These are phyloP conservation scores for Camptophora hylomeconis DNA, from an alignment of 2,329 filamentous ascomycete species.

Conservation along the genomic window DNA sequence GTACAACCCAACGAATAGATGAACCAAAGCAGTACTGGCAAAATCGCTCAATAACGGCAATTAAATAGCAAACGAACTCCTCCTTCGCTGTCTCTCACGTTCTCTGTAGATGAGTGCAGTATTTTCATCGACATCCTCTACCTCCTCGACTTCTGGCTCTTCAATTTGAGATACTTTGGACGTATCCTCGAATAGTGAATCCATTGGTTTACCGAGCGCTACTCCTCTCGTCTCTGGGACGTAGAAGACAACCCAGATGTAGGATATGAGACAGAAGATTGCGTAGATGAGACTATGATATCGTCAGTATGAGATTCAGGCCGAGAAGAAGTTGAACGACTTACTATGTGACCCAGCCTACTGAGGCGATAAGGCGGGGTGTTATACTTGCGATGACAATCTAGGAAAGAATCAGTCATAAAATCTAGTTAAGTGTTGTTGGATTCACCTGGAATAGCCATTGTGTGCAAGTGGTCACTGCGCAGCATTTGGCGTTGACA, in stretches of 20 bases:
- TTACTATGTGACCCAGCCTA: conserved; percentile 10
- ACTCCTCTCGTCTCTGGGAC: conserved; percentile 10
- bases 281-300: conserved; percentile 8
- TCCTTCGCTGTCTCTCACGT: no score
- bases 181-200: conserved; percentile 5
- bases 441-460: conserved; percentile 11
- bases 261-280: conserved; percentile 3
- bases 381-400: conserved; percentile 10
- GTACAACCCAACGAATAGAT: no score
- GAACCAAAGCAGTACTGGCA: no score
- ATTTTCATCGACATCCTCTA: conserved; percentile 5
- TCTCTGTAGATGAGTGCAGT: conserved; percentile 4
- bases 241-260: conserved; percentile 6
- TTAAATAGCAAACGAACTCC: no score
- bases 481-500: conserved; percentile 8
- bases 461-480: conserved; percentile 10
- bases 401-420: no score
- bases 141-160: conserved; percentile 2
- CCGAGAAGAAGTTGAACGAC: no score
- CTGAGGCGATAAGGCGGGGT: conserved; percentile 8
- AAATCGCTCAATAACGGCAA: no score
- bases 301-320: no score
- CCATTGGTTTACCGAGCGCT: conserved; percentile 8
- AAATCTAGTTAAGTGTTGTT: no score
- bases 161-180: conserved; percentile 1